Evolutionary conservation across 2,329 filamentous ascomycete species (phyloP), one percentile per base, ranked within the genome.

Genomic region (Zalaria obscura): DNA sequence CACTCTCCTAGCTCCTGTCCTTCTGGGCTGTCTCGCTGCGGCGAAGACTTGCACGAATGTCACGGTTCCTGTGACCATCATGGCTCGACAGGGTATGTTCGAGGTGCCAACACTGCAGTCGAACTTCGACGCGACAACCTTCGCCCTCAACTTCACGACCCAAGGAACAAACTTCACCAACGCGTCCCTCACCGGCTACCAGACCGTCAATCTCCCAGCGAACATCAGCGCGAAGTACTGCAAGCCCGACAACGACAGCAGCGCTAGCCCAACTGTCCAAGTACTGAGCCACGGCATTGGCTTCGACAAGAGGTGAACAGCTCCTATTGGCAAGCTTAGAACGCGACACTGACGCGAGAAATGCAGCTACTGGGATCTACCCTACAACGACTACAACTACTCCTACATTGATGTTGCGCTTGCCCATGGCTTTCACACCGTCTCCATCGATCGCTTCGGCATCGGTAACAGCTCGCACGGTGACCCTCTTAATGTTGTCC

Each of bases 51-150:
- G 69, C 48, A 57, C 58, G 31, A 69, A 78, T 45, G 51, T 79
- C 28, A 73, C 66, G 1, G 65, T 82, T 4, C 70, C 74, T 2
- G 63, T 81, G 9, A 57, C 63, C 3, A 67, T 80, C 38, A 65
- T 65, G 2, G 64, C 75, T 0, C 62, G 69, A 25, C 76, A 78
- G 43, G 69, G 59, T 1, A 54, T 69, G 4, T 79, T 78, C 53
- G 58, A 69, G 44, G 43, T 73, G 8, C 48, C 64, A n/a, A 52
- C 66, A 0, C 64, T 72, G 25, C 54, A 58, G 38, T 65, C 56
- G n/a, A 70, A 76, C 49, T 64, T 76, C 29, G 75, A 80, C 2
- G 70, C 71, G 1, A 71, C 72, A 8, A 65, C 71, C 46, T 74
- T 80, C 48, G 56, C 70, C 27, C 58, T 77, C 41, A 62, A 68